Evolutionary conservation across 228 moss, liverwort and hornwort genomes (phyloP), one percentile per base, ranked within the genome.

Genomic region (Sphagnum fallax): DNA sequence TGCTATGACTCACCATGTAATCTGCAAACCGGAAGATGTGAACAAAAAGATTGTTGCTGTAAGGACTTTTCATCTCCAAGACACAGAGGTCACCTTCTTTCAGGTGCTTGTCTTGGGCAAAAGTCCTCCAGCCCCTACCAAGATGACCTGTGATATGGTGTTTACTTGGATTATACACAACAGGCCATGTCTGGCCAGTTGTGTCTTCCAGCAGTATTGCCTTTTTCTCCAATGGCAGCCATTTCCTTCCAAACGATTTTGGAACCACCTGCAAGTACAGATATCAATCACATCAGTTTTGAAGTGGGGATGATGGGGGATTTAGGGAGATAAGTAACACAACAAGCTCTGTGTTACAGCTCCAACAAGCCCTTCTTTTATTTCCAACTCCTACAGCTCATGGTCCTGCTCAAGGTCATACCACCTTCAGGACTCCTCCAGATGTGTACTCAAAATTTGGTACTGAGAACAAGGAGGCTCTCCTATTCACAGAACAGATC

Each of bases 61-160:
- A 5, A 6, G 48, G 48, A 69, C 60, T 48, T 10, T 48, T 58
- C 6, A 69, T 48, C 57, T 58, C 16, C 47, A 69, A 47, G 6
- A 69, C 11, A 69, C 57, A 69, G 58, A 12, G 13, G 13, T 69
- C 69, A 14, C 57, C 52, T 59, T 13, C 49, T 69, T 49, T 52
- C 48, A 60, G 59, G 10, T 10, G 49, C 58, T 58, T 60, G 0
- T 69, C 69, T 6, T n/a, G 5, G 57, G 49, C 52, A 55, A 60
- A 69, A 12, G 57, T 49, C 11, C 47, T 59, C 48, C 68, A 68
- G 5, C 68, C 68, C 55, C 58, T 47, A 5, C 53, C 47, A 14
- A 68, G 47, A 57, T n/a, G 10, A n/a, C 32, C 32, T 32, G 32
- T 32, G 32, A 47, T 47, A 53, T 48, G 10, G 55, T 72, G 47